These are phyloP conservation scores for Clitocybe nebularis DNA, from an alignment of 1,284 basidiomycete genomes.

Conservation along the genomic window DNA sequence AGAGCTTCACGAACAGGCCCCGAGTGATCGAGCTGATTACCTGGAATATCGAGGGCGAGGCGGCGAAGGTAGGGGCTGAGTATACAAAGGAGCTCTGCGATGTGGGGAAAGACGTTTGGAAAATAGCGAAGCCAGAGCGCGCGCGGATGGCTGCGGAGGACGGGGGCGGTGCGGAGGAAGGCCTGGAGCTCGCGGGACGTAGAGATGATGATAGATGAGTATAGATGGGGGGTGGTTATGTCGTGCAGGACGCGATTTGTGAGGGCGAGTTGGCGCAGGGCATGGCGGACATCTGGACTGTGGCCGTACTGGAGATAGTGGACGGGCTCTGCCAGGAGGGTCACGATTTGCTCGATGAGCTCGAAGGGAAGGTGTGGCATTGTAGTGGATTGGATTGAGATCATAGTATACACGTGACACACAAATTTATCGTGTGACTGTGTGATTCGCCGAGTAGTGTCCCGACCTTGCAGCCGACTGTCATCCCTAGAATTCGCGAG, in stretches of 20 bases:
- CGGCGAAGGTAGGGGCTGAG: slow-evolving; percentile 12
- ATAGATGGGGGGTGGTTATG: slow-evolving; percentile 11
- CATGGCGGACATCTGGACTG: slow-evolving; percentile 6
- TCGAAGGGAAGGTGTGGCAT: slow-evolving; percentile 9
- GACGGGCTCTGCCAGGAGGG: slow-evolving; percentile 6
- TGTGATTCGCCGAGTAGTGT: not conserved
- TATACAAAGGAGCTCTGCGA: slow-evolving; percentile 10
- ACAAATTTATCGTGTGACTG: not conserved
- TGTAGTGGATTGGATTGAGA: not conserved
- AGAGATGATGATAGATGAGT: slow-evolving; percentile 15
- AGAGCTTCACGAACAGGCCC: slow-evolving; percentile 10
- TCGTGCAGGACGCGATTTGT: slow-evolving; percentile 6
- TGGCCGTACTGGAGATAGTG: slow-evolving; percentile 13
- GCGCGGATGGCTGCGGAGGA: slow-evolving; percentile 4
- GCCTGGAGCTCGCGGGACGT: slow-evolving; percentile 7
- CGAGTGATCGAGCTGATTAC: slow-evolving; percentile 10
- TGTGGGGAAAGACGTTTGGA: slow-evolving; percentile 3
- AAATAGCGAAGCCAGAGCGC: slow-evolving; percentile 12
- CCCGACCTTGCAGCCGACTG: not conserved
- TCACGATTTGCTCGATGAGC: slow-evolving; percentile 13
- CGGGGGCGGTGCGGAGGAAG: slow-evolving; percentile 6
- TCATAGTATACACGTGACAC: not conserved
- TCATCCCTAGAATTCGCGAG: no score
- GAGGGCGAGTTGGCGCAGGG: slow-evolving; percentile 12
- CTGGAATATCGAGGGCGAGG: slow-evolving; percentile 14